Evolutionary conservation across 2,329 filamentous ascomycete genomes (phyloP).

Genomic region (Ampelomyces quisqualis): DNA sequence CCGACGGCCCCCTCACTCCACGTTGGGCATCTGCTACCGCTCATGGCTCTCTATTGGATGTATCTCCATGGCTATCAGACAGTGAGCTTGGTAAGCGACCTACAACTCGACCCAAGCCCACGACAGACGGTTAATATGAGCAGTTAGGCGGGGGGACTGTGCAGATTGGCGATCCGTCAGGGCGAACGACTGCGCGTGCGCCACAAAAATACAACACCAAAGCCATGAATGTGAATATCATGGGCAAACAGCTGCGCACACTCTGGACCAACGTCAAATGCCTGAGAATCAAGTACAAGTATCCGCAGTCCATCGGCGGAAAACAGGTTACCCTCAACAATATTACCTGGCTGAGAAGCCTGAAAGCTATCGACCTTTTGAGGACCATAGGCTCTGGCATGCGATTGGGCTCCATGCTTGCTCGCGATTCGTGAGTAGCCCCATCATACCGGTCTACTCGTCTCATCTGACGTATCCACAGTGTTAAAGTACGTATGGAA

Average conservation of each 20-base stretch:
- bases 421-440: slow-evolving; percentile 74
- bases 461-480: slow-evolving; percentile 34
- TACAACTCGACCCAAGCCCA: slow-evolving; percentile 5
- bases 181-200: slow-evolving; percentile 63
- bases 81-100: slow-evolving; percentile 57
- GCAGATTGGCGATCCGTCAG: slow-evolving; percentile 77
- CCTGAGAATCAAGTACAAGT: slow-evolving; percentile 66
- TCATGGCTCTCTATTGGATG: slow-evolving; percentile 85
- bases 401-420: slow-evolving; percentile 82
- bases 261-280: slow-evolving; percentile 73
- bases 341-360: slow-evolving; percentile 73
- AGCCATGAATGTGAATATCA: slow-evolving; percentile 64
- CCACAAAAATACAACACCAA: slow-evolving; percentile 55
- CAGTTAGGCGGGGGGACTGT: slow-evolving; percentile 72
- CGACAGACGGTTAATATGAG: slow-evolving; percentile 25
- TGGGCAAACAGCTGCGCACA: slow-evolving; percentile 68
- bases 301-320: slow-evolving; percentile 64
- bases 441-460: neutral
- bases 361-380: slow-evolving; percentile 73
- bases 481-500: slow-evolving; percentile 79
- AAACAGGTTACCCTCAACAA: slow-evolving; percentile 75
- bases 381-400: slow-evolving; percentile 70
- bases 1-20: slow-evolving; percentile 79
- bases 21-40: slow-evolving; percentile 74
- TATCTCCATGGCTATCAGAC: slow-evolving; percentile 72